Percentiles rank a stretch among this genome's conserved stretches.
These are phyloP conservation scores for Quercus lobata DNA, from an alignment of 331 rosid species.

Conservation along the genomic window DNA sequence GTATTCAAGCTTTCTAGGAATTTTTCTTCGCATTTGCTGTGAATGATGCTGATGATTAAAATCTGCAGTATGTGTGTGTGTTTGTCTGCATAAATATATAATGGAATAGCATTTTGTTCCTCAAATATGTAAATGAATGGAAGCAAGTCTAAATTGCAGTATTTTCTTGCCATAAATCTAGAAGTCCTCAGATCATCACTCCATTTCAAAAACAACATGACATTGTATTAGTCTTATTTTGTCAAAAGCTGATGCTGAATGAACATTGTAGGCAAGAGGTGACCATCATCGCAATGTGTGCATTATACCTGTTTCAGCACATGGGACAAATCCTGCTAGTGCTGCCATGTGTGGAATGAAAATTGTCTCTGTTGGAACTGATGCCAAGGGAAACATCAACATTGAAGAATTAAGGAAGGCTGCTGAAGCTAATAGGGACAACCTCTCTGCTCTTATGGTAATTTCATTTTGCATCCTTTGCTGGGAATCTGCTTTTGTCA, in stretches of 20 bases:
- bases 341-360: conserved; percentile 99
- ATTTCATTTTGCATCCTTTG: conserved; percentile 22
- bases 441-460: conserved; percentile 91
- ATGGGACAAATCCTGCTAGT: conserved; percentile 99
- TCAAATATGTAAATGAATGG: neutral
- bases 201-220: neutral
- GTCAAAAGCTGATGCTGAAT: conserved; percentile 10
- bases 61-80: neutral
- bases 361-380: conserved; percentile 92
- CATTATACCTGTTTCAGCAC: conserved; percentile 97
- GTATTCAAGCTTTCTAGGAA: neutral
- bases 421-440: conserved; percentile 79
- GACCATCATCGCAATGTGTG: conserved; percentile 96
- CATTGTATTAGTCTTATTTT: conserved; percentile 10
- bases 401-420: conserved; percentile 88
- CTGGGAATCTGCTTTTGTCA: neutral
- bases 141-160: neutral
- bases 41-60: neutral
- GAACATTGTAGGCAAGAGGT: conserved; percentile 76
- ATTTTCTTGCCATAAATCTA: conserved; percentile 7
- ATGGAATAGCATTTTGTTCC: neutral
- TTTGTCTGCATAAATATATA: no score
- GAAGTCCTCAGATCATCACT: neutral
- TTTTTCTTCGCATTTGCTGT: neutral
- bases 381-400: conserved; percentile 95